Base-by-base conservation (phyloP, 2,329 filamentous ascomycete species). In the Fusarium beomiforme region DNA sequence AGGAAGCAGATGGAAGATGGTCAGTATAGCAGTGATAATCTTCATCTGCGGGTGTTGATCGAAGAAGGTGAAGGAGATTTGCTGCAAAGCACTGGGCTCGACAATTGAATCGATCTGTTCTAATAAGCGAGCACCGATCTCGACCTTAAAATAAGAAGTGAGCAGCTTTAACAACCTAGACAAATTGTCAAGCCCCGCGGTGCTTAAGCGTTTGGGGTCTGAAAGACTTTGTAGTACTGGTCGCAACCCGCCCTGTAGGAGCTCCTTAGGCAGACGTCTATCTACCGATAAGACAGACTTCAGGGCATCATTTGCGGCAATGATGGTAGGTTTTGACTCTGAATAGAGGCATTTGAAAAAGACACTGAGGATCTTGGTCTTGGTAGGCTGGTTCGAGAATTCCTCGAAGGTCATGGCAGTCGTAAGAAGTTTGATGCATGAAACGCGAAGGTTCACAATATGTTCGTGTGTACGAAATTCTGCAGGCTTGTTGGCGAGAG, bases 341-440 rank as follows among this genome's bases (percentile, higher is more conserved):
- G 94, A 95, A 80, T 99, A 99, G 2, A 99, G 85, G 39, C 93
- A 97, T 78, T 98, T 98, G 87, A 99, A 99, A 83, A 99, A 99
- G 3, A 98, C 94, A 0, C 93, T 91, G 21, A 99, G 95, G 50
- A 98, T 97, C 77, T 89, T 90, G 3, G 84, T 87, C 55, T 91
- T 85, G 0, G 89, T 91, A 1, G 88, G 77, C 3, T 89, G 90
- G 58, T 93, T 94, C 66, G 91, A 91, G 79, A 98, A 98, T 36
- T 98, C 95, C 8, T 95, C 93, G 78, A 97, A 96, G 44, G 91
- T 89, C 88, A 98, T 97, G 1, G 96, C 96, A 64, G 94, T 97
- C 53, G 94, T 97, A 39, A 99, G 84, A 41, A 99, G 90, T 67
- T 92, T 94, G 77, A 99, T 94, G 76, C 97, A 99, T 13, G 96